These are phyloP conservation scores for Saxophila tyrrhenica DNA, from an alignment of 495 filamentous ascomycete species.

Conservation along the genomic window DNA sequence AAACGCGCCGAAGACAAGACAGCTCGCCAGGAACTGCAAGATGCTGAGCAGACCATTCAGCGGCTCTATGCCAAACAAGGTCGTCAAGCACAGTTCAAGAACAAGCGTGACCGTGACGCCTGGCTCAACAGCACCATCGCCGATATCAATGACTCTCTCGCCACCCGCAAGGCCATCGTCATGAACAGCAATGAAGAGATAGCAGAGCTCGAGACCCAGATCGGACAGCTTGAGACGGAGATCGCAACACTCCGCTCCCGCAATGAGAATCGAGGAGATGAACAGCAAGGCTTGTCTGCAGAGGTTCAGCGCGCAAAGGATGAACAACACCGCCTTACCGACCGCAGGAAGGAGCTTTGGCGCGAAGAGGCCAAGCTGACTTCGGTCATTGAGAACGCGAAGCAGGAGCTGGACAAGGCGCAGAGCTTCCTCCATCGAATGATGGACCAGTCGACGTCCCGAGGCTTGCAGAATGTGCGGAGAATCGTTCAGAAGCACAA, in stretches of 20 bases:
- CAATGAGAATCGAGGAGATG: constrained; percentile 67
- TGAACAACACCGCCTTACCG: constrained; percentile 62
- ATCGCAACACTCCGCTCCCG: constrained; percentile 57
- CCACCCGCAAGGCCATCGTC: constrained; percentile 67
- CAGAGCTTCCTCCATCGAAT: constrained; percentile 66
- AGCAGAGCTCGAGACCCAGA: constrained; percentile 55
- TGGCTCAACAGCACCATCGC: constrained; percentile 72
- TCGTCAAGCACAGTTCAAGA: constrained; percentile 76
- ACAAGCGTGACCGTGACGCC: constrained; percentile 75
- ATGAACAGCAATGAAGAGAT: constrained; percentile 81
- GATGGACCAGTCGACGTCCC: constrained; percentile 80
- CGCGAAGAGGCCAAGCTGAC: constrained; percentile 81
- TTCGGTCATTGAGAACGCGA: constrained; percentile 61
- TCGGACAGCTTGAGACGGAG: constrained; percentile 59
- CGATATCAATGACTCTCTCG: constrained; percentile 62
- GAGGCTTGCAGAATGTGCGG: constrained; percentile 71
- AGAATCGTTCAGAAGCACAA: constrained; percentile 64
- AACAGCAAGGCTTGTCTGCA: constrained; percentile 55
- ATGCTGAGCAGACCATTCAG: constrained; percentile 62
- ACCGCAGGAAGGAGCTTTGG: constrained; percentile 83
- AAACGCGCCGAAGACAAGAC: constrained; percentile 61
- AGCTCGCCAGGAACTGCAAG: constrained; percentile 56
- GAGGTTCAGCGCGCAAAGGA: constrained; percentile 72
- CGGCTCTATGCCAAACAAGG: constrained; percentile 90
- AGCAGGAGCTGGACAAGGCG: constrained; percentile 59